Evolutionary conservation across 2,329 filamentous ascomycete species (phyloP).

Genomic region (Hypoxylon sp.): DNA sequence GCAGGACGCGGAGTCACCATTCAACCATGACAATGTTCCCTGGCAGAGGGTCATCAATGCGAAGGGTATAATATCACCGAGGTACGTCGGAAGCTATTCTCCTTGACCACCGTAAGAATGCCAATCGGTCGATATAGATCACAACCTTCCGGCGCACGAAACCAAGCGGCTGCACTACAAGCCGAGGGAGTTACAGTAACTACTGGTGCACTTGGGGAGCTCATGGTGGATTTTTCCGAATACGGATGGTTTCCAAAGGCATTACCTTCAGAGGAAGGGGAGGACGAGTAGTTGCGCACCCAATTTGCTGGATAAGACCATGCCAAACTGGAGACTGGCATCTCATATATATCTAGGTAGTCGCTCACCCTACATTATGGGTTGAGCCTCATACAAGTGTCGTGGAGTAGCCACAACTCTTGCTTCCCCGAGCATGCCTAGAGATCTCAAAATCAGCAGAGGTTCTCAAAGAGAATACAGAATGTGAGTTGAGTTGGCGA

Average conservation of each 20-base stretch:
- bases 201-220: conserved; percentile 63
- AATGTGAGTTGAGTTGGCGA: conserved; percentile 16
- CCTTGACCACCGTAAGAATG: conserved; percentile 1
- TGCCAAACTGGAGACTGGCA: no score
- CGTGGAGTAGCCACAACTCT: background rate
- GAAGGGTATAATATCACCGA: conserved; percentile 86
- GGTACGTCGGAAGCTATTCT: conserved; percentile 62
- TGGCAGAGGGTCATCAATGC: conserved; percentile 96
- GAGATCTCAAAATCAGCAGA: conserved; percentile 23
- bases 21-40: conserved; percentile 83
- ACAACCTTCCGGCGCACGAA: conserved; percentile 62
- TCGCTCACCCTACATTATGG: background rate
- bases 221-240: conserved; percentile 63
- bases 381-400: background rate
- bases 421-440: conserved; percentile 1
- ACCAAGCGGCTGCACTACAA: conserved; percentile 64
- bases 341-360: background rate
- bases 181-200: conserved; percentile 68
- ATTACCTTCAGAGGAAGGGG: conserved; percentile 62
- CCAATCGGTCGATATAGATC: conserved; percentile 55
- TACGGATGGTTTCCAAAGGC: conserved; percentile 69
- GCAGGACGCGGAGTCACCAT: conserved; percentile 63
- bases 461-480: conserved; percentile 4
- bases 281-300: conserved; percentile 38
- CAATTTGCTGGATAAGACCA: background rate